These are phyloP conservation scores for Glomus cerebriforme DNA, from an alignment of 192 early-diverging fungal species.

Conservation along the genomic window DNA sequence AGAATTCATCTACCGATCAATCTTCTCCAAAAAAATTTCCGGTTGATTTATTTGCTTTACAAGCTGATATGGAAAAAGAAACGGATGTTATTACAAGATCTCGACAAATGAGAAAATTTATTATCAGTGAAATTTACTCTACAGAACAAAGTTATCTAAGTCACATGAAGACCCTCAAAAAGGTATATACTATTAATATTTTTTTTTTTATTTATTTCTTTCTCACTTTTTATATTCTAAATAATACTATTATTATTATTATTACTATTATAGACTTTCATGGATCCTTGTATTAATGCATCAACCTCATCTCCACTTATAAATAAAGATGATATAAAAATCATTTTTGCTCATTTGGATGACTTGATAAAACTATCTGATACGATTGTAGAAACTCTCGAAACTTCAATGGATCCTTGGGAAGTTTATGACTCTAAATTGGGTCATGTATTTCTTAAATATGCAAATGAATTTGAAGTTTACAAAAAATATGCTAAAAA, in stretches of 20 bases:
- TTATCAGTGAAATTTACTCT: conserved; percentile 42
- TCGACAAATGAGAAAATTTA: conserved; percentile 36
- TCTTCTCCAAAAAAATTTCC: not conserved
- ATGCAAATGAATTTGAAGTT: conserved; percentile 41
- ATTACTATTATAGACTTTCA: conserved; percentile 40
- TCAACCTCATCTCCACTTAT: conserved; percentile 36
- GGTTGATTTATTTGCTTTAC: not conserved
- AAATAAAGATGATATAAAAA: conserved; percentile 37
- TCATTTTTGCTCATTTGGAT: conserved; percentile 43
- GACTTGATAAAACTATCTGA: conserved; percentile 42
- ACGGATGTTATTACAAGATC: not conserved
- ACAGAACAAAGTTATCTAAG: conserved; percentile 47
- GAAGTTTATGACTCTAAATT: conserved; percentile 14
- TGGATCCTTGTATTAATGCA: conserved; percentile 43
- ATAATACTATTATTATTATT: too few relatives aligned
- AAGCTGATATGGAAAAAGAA: conserved; percentile 4
- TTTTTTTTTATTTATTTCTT: not conserved
- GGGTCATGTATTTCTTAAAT: conserved; percentile 39
- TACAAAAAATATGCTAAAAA: conserved; percentile 44
- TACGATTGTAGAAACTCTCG: conserved; percentile 29
- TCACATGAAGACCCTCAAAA: conserved; percentile 44
- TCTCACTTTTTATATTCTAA: not conserved
- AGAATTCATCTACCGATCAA: not conserved
- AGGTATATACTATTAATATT: conserved; percentile 20
- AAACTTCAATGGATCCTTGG: conserved; percentile 21